A percentile compares a stretch with the other conserved stretches of the same genome.
Conservation (phyloP, 1,139 yeast species). For the Geotrichum reessii region DNA sequence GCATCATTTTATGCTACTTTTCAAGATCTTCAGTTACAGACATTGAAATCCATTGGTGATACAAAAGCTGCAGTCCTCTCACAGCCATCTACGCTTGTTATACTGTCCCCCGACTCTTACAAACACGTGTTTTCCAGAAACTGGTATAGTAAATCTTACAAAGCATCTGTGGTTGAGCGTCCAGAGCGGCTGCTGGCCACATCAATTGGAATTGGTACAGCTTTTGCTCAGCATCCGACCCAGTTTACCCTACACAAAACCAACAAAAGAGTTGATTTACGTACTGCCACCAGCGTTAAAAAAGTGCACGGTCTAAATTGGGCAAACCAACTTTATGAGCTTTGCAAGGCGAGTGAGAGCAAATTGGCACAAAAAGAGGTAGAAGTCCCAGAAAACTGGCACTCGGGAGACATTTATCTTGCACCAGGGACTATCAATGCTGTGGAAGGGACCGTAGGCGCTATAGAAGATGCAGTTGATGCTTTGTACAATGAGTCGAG, state of each 20-base stretch:
- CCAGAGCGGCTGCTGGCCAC: slow-evolving; percentile 77
- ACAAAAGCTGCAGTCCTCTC: too few species aligned
- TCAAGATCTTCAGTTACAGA: neutral
- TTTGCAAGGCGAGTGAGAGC: slow-evolving; percentile 55
- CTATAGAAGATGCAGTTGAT: slow-evolving; percentile 70
- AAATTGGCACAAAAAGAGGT: slow-evolving; percentile 52
- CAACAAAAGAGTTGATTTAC: slow-evolving; percentile 44
- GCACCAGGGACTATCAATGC: slow-evolving; percentile 66
- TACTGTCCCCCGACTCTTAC: slow-evolving; percentile 34
- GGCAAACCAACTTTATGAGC: slow-evolving; percentile 56
- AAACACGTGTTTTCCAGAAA: slow-evolving; percentile 65
- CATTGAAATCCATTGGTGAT: neutral
- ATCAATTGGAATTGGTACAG: slow-evolving; percentile 73
- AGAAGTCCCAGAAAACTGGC: slow-evolving; percentile 81
- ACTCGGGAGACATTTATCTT: slow-evolving; percentile 75
- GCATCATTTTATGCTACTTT: slow-evolving; percentile 5
- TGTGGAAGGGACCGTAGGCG: slow-evolving; percentile 72
- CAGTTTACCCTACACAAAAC: slow-evolving; percentile 51
- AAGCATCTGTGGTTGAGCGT: slow-evolving; percentile 70
- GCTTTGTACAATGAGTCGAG: slow-evolving; percentile 38
- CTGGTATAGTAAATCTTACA: slow-evolving; percentile 69
- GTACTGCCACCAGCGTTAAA: slow-evolving; percentile 51
- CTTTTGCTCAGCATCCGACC: slow-evolving; percentile 63
- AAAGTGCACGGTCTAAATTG: slow-evolving; percentile 72
- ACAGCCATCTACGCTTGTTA: slow-evolving; percentile 22